Conservation (phyloP, 2,329 filamentous ascomycete species). For the Fonsecaea nubica region DNA sequence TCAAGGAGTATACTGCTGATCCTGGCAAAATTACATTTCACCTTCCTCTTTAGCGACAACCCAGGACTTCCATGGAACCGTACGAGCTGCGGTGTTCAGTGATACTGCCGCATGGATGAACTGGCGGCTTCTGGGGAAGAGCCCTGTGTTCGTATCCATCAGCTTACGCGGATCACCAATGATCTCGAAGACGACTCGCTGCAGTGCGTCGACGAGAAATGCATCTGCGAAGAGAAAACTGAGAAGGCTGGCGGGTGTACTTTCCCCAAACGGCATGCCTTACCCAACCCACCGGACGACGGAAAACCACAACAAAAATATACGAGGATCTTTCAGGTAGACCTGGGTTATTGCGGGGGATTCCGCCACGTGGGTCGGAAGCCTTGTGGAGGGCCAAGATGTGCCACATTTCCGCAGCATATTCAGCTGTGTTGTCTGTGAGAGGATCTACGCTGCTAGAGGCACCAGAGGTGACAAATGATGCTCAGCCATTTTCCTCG, state of each 20-base stretch:
- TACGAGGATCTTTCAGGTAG: not conserved
- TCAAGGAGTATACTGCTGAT: not conserved
- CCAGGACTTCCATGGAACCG: not conserved
- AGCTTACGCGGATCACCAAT: not conserved
- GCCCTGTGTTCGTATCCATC: not conserved
- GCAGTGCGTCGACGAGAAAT: not conserved
- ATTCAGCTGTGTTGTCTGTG: not conserved
- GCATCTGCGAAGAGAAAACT: not conserved
- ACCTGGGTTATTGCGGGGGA: not conserved
- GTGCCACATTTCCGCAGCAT: not conserved
- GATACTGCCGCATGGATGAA: not conserved
- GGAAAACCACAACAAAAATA: not conserved
- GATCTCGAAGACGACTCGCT: not conserved
- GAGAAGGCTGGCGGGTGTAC: slow-evolving; percentile 17
- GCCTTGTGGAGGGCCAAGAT: not conserved
- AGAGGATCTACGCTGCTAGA: not conserved
- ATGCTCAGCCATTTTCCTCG: slow-evolving; percentile 6
- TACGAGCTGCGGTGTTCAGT: not conserved
- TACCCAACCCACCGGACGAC: slow-evolving; percentile 3
- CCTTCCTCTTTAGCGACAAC: not conserved
- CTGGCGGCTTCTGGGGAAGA: not conserved
- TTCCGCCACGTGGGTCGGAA: not conserved
- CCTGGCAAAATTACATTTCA: not conserved
- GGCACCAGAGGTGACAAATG: not conserved
- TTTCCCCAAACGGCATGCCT: slow-evolving; percentile 13